Percentiles rank a stretch among this genome's conserved stretches.
Conservation (phyloP, 1,139 yeast genomes). For the Saccharomyces hybrid region DNA sequence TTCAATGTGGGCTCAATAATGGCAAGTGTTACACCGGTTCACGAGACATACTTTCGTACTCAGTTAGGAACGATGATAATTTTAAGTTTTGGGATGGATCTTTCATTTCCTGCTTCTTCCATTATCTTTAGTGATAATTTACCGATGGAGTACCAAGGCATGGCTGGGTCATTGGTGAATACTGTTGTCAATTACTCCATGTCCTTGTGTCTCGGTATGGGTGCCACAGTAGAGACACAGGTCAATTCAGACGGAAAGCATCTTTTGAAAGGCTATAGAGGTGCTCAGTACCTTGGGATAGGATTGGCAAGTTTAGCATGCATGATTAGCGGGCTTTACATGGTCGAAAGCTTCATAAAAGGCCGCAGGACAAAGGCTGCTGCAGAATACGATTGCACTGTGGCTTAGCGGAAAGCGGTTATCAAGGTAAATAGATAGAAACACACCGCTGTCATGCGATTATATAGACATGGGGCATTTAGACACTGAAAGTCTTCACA, state of each 20-base stretch:
- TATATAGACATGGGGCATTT: background rate
- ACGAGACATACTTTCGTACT: conserved; percentile 41
- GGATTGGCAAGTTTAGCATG: conserved; percentile 23
- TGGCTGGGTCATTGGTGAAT: conserved; percentile 51
- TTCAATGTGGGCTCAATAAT: conserved; percentile 43
- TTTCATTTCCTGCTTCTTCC: conserved; percentile 51
- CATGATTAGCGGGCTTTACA: conserved; percentile 8
- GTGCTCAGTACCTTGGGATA: conserved; percentile 36
- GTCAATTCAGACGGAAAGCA: conserved; percentile 27
- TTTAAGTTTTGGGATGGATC: conserved; percentile 51
- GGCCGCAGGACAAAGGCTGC: background rate
- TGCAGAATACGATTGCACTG: background rate
- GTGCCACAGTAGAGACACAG: conserved; percentile 41
- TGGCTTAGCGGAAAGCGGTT: background rate
- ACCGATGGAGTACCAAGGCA: conserved; percentile 48
- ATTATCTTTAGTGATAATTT: conserved; percentile 44
- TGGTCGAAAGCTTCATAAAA: conserved; percentile 5
- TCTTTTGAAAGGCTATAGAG: conserved; percentile 36
- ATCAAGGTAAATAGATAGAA: background rate
- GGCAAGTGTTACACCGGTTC: conserved; percentile 42
- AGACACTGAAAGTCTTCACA: background rate
- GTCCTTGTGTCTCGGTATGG: conserved; percentile 45
- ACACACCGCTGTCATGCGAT: background rate
- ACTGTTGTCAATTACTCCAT: conserved; percentile 50
- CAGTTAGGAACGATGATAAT: conserved; percentile 43